Conservation (phyloP, 2,329 filamentous ascomycete genomes). For the Fusarium hainanense region DNA sequence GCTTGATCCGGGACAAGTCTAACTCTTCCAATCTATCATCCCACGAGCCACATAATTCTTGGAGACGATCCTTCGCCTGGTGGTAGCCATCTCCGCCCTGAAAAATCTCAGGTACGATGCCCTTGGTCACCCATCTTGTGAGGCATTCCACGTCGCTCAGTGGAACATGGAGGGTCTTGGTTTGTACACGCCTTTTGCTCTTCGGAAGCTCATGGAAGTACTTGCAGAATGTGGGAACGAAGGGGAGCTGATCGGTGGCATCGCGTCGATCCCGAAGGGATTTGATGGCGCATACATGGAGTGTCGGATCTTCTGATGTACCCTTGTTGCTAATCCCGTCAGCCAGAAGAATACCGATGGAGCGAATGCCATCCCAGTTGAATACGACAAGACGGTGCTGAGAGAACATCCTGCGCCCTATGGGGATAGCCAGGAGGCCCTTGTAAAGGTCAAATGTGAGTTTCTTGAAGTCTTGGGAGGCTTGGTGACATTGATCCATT, state of each 20-base stretch:
- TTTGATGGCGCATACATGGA: conserved; percentile 84
- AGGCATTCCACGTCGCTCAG: conserved; percentile 86
- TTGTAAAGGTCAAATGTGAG: conserved; percentile 85
- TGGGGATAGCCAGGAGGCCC: conserved; percentile 79
- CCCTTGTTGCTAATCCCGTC: conserved; percentile 76
- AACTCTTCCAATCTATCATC: conserved; percentile 83
- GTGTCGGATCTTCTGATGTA: conserved; percentile 67
- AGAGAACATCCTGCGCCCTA: conserved; percentile 83
- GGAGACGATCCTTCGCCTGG: conserved; percentile 74
- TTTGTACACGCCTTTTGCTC: conserved; percentile 72
- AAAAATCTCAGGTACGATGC: conserved; percentile 70
- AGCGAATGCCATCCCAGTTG: conserved; percentile 84
- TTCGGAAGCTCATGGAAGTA: conserved; percentile 76
- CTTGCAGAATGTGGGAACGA: conserved; percentile 75
- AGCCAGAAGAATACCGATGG: conserved; percentile 80
- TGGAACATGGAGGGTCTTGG: conserved; percentile 76
- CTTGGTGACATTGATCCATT: conserved; percentile 83
- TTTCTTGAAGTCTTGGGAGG: conserved; percentile 81
- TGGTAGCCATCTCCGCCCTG: conserved; percentile 60
- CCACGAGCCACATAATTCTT: conserved; percentile 79
- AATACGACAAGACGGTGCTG: conserved; percentile 84
- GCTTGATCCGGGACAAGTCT: conserved; percentile 84
- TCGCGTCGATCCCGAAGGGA: conserved; percentile 75
- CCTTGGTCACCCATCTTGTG: conserved; percentile 73
- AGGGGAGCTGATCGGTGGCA: conserved; percentile 88